phyloP scores from a whole-genome alignment of 805 yeast genomes.

The Saccharomycopsis lassenensis region DNA sequence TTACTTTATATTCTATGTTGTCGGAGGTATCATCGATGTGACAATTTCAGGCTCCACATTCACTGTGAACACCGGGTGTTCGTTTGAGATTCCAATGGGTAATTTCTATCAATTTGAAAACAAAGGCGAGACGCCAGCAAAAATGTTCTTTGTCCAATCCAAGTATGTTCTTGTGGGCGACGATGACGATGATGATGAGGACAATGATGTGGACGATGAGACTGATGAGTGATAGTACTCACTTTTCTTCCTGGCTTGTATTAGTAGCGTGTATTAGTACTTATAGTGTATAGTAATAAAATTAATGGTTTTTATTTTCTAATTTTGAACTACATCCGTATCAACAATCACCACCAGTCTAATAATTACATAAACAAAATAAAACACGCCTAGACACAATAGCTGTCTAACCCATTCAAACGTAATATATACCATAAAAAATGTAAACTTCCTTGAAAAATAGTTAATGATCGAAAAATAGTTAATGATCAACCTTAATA shows the following conservation, averaged over 20 bases:
- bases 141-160: slow-evolving; percentile 68
- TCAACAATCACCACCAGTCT: background rate
- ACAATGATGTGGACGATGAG: background rate
- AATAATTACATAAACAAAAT: background rate
- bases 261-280: background rate
- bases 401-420: background rate
- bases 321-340: background rate
- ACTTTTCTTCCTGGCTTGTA: background rate
- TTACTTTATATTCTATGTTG: slow-evolving; percentile 64
- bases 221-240: background rate
- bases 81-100: slow-evolving; percentile 73
- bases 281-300: background rate
- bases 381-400: background rate
- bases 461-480: background rate
- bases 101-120: slow-evolving; percentile 62
- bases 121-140: slow-evolving; percentile 42
- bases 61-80: slow-evolving; percentile 57
- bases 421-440: background rate
- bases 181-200: slow-evolving; percentile 8
- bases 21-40: slow-evolving; percentile 61
- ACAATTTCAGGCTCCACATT: slow-evolving; percentile 48
- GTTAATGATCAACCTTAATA: background rate
- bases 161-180: slow-evolving; percentile 25
- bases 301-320: background rate
- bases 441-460: background rate